A percentile compares a stretch with the other conserved stretches of the same genome.
Conservation (phyloP, 371 early-diverging fungal genomes). For the Nosema muscidifuracis region DNA sequence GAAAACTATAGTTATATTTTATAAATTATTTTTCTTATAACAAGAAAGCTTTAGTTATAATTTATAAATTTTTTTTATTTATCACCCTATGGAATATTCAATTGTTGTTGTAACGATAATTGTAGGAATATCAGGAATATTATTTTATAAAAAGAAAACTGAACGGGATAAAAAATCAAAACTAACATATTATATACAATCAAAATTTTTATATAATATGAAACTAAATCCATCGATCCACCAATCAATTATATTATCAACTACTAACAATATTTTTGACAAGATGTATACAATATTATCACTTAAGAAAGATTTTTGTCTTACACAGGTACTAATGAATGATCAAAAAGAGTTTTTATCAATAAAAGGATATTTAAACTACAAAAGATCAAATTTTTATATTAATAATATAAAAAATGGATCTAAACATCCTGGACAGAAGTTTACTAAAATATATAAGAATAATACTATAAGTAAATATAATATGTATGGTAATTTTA, state of each 20-base stretch:
- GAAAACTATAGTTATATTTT: too few species aligned
- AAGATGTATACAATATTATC: not conserved
- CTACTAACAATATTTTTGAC: not conserved
- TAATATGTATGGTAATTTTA: conserved; percentile 1
- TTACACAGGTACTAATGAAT: not conserved
- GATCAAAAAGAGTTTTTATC: not conserved
- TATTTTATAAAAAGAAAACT: not conserved
- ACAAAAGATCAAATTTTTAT: conserved; percentile 15
- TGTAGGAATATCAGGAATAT: not conserved
- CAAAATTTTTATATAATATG: not conserved
- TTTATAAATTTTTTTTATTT: too few species aligned
- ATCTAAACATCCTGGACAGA: conserved; percentile 13
- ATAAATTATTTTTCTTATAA: too few species aligned
- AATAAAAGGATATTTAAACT: conserved; percentile 12
- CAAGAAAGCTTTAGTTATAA: too few species aligned
- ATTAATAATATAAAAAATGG: conserved; percentile 3
- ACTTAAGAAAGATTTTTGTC: conserved; percentile 9
- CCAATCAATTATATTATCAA: not conserved
- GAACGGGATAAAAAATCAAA: not conserved
- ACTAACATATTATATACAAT: not conserved
- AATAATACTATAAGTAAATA: conserved; percentile 13
- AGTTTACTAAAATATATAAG: conserved; percentile 18
- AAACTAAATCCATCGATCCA: not conserved
- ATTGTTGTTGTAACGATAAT: too few species aligned
- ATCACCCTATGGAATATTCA: too few species aligned